Percentiles rank a stretch among this genome's conserved stretches.
phyloP scores from a whole-genome alignment of 305 asterid genomes.

The Solanum aculeatissimum region DNA sequence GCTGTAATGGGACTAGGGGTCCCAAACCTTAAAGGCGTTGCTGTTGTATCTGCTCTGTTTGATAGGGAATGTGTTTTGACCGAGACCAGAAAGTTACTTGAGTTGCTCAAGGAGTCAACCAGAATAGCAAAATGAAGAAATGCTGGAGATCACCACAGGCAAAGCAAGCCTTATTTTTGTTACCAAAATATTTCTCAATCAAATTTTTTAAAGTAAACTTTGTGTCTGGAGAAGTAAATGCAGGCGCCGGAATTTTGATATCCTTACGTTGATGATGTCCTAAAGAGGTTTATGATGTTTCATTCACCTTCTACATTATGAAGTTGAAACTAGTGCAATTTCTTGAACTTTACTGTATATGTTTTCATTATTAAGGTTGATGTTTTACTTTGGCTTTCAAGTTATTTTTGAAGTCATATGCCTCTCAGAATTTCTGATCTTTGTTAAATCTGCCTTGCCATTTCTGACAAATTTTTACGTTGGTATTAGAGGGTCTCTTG shows the following conservation, averaged over 20 bases:
- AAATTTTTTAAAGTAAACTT: not conserved
- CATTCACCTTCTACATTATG: not conserved
- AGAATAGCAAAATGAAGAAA: conserved; percentile 8
- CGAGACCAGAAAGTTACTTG: conserved; percentile 43
- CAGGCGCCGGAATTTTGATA: not conserved
- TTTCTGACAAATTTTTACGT: not conserved
- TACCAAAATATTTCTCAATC: not conserved
- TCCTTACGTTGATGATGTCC: not conserved
- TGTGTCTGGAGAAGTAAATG: not conserved
- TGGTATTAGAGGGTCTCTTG: not conserved
- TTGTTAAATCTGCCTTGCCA: not conserved
- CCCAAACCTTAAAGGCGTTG: conserved; percentile 66
- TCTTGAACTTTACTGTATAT: not conserved
- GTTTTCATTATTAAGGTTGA: not conserved
- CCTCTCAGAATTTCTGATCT: not conserved
- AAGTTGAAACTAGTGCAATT: not conserved
- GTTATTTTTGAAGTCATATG: not conserved
- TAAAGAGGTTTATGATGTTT: not conserved
- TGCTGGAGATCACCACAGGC: not conserved
- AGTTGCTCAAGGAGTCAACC: conserved; percentile 21
- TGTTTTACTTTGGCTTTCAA: not conserved
- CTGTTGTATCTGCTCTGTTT: conserved; percentile 84
- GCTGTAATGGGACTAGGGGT: conserved; percentile 50
- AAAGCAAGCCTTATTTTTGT: not conserved
- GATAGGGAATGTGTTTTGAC: conserved; percentile 56